Conservation (phyloP, 169 alveolate species). For the Cryptosporidium ubiquitum region DNA sequence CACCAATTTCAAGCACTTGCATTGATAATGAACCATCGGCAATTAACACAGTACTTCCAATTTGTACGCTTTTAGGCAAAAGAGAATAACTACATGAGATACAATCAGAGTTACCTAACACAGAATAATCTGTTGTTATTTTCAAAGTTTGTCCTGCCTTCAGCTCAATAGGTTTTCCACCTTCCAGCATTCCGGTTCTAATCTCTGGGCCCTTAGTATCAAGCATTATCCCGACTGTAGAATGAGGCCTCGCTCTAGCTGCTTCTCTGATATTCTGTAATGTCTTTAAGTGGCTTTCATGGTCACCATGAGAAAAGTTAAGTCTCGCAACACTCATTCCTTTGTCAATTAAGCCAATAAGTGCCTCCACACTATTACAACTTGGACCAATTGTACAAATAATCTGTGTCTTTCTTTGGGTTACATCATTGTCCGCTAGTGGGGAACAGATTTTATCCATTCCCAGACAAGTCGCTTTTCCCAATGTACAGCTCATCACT, state of each 20-base stretch:
- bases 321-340: conserved; percentile 98
- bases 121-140: conserved; percentile 93
- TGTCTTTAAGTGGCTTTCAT: conserved; percentile 91
- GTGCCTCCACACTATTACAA: conserved; percentile 91
- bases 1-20: conserved; percentile 90
- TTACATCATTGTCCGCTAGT: conserved; percentile 46
- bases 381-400: conserved; percentile 98
- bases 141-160: conserved; percentile 92
- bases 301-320: conserved; percentile 98
- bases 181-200: conserved; percentile 95
- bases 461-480: conserved; percentile 67
- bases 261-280: conserved; percentile 91
- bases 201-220: conserved; percentile 99
- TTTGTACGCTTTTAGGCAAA: conserved; percentile 92
- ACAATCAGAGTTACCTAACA: conserved; percentile 90
- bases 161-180: conserved; percentile 88
- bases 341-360: conserved; percentile 91
- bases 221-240: conserved; percentile 92
- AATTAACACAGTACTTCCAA: conserved; percentile 93
- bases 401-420: conserved; percentile 92
- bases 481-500: conserved; percentile 68
- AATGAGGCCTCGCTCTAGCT: conserved; percentile 91
- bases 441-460: conserved; percentile 73
- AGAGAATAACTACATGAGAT: conserved; percentile 93
- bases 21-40: conserved; percentile 97